Base-by-base conservation (phyloP, 2,329 filamentous ascomycete genomes). In the Myriosclerotinia scirpicola region DNA sequence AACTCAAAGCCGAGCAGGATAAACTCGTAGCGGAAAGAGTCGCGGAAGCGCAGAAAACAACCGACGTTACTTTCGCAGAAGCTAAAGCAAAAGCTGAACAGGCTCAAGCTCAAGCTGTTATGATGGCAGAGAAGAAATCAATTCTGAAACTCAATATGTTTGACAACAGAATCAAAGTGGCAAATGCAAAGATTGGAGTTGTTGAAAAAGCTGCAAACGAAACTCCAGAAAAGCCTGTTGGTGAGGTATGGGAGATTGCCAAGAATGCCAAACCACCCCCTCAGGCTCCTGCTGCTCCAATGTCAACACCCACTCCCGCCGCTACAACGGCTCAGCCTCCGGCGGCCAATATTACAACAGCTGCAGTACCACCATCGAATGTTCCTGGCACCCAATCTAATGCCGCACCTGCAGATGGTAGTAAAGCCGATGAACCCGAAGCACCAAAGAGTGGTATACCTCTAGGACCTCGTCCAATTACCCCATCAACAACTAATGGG, bases 201-300 rank as follows among this genome's bases (percentile, higher is more conserved):
- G 90, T 98, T 4, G 85, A 93, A 74, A 90, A 87, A 56, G 93
- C 94, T 15, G 92, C 90, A 0, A 84, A 83, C n/a, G 90, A 96
- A 58, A 97, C 93, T 0, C 94, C 94, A 0, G 84, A 94, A 73
- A 88, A 87, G 75, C 87, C 93, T 0, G 92, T 98, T 5, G 85
- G 81, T 12, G 93, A 97, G 77, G 93, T 97, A 0, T 97, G 92
- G 91, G 87, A 90, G 70, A 80, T 91, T 64, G 93, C 90, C 0
- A 93, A 94, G 78, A 81, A 79, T 64, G 84, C 87, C 14, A 90
- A 86, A 75, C 81, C 84, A 38, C 67, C 70, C n/a, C 53, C 73
- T 53, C 30, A 67, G 36, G 63, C 69, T 54, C 59, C 71, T n/a
- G 65, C 56, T 38, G 66, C 69, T 38, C 56, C 68, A n/a, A 67